Evolutionary conservation across 352 stramenopile species (phyloP), one percentile per base, ranked within the genome.

Genomic region (Phytophthora cryptogea): DNA sequence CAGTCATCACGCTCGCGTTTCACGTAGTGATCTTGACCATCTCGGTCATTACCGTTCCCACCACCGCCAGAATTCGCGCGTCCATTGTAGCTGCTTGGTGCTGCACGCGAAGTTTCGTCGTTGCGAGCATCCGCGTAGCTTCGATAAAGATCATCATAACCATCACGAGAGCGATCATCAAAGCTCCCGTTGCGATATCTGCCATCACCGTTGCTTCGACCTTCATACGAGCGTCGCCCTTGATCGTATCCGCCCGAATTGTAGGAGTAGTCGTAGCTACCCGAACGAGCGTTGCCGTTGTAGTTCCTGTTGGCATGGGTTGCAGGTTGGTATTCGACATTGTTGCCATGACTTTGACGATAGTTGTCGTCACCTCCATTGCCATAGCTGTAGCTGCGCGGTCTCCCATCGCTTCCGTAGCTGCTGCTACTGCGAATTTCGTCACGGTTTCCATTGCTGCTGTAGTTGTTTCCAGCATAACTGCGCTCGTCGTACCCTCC

Each of bases 221-320:
- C 2, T 40, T 43, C 39, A 9, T 58, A 51, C 2, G 26, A 31
- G 3, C 8, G 14, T 13, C 30, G 31, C 0, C 40, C 55, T 52
- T 63, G 55, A 7, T 42, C 55, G 30, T 58, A 46, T 64, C 56
- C 36, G 4, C 30, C 20, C 0, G 32, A 20, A 33, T 55, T 17
- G 13, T 16, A 46, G 8, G 36, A 39, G 46, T 50, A 58, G 40
- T 51, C 27, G 30, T 58, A 52, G 23, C n/a, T 51, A 13, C 39
- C 27, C 3, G 41, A 49, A 14, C 36, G 31, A 51, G 13, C 32
- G 13, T 37, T 37, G 8, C 14, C 20, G 17, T 20, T 27, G 17
- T 57, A 63, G 45, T 63, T 28, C 13, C 30, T 40, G 32, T 23
- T 36, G 8, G 2, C 36, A 13, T 58, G 28, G 4, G 8, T 7